phyloP scores from a whole-genome alignment of 2,329 filamentous ascomycete genomes.

The Geosmithia putterillii region DNA sequence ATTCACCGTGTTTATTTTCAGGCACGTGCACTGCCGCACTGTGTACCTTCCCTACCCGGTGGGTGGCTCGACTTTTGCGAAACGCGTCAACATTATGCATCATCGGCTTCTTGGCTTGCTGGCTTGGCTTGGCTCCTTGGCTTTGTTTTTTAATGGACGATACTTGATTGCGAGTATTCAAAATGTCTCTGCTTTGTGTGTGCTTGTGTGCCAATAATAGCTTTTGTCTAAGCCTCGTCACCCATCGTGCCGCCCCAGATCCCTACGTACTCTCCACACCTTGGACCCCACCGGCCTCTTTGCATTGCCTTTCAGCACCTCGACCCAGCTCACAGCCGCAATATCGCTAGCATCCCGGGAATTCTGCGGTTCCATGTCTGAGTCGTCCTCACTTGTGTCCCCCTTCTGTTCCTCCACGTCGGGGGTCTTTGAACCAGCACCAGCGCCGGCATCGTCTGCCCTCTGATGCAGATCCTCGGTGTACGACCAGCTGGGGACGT shows the following conservation, averaged over 20 bases:
- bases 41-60: background rate
- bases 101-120: no score
- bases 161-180: no score
- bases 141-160: no score
- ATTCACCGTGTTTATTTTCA: conserved; percentile 1
- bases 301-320: conserved; percentile 40
- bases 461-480: conserved; percentile 45
- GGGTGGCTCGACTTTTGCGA: background rate
- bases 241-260: conserved; percentile 32
- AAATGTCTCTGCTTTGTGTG: no score
- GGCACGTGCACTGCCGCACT: background rate
- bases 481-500: conserved; percentile 58
- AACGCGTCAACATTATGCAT: no score
- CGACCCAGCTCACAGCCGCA: conserved; percentile 43
- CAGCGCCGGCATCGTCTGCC: conserved; percentile 16
- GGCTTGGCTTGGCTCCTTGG: no score
- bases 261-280: conserved; percentile 52
- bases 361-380: conserved; percentile 14
- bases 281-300: conserved; percentile 44
- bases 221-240: background rate
- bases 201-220: background rate
- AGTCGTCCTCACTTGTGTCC: conserved; percentile 19
- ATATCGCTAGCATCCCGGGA: conserved; percentile 8
- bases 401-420: conserved; percentile 20
- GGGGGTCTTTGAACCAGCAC: conserved; percentile 8